These are phyloP conservation scores for Chaetomium sp. DNA, from an alignment of 2,329 filamentous ascomycete genomes.

Conservation along the genomic window DNA sequence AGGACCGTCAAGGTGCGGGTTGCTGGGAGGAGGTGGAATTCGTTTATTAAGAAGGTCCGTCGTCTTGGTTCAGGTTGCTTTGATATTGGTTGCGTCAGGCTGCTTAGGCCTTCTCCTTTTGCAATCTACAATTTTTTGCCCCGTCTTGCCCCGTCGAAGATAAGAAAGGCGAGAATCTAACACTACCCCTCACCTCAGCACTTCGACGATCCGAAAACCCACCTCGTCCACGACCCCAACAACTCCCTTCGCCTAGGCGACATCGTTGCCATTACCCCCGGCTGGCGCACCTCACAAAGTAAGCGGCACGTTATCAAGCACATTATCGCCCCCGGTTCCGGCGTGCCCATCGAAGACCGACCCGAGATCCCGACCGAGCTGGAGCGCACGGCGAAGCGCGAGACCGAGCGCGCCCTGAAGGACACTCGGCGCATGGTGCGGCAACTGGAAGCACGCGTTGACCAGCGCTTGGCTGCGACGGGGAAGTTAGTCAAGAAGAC, in stretches of 20 bases:
- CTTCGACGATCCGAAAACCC: constrained; percentile 57
- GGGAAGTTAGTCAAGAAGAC: constrained; percentile 17
- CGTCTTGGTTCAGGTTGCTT: neutral
- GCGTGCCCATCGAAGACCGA: constrained; percentile 55
- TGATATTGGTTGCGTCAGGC: no score
- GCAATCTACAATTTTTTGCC: neutral
- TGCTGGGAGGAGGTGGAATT: constrained; percentile 65
- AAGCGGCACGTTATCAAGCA: constrained; percentile 69
- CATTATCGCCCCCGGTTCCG: constrained; percentile 61
- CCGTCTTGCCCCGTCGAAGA: neutral
- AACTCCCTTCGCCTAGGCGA: constrained; percentile 68
- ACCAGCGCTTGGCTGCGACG: constrained; percentile 22
- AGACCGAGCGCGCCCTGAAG: constrained; percentile 51
- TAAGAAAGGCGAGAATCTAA: neutral
- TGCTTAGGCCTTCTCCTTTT: no score
- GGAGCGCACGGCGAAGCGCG: constrained; percentile 51
- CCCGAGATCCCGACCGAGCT: constrained; percentile 60
- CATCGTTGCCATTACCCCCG: constrained; percentile 63
- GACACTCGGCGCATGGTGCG: constrained; percentile 38
- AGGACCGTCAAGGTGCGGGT: constrained; percentile 75
- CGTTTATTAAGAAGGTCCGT: constrained; percentile 62
- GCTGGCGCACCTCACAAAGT: constrained; percentile 56
- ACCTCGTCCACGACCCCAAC: constrained; percentile 73
- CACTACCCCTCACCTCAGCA: constrained; percentile 35
- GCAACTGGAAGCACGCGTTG: constrained; percentile 8